Base-by-base conservation (phyloP, 148 eudicot species). In the Drosera capensis region DNA sequence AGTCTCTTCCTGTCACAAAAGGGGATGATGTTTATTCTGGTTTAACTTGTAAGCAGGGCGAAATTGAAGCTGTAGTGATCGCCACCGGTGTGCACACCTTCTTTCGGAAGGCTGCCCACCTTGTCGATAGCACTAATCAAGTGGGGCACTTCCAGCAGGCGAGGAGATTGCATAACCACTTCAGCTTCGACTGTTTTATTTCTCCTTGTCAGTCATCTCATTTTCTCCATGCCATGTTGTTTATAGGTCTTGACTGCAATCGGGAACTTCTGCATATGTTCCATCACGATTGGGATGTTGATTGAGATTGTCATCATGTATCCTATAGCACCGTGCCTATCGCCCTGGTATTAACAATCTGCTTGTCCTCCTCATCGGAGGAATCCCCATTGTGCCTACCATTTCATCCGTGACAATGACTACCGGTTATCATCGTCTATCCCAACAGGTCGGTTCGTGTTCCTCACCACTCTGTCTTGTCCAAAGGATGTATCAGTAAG, bases 11-110 rank as follows among this genome's bases (percentile, higher is more conserved):
- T 44, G 82, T 76, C 17, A 76, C 82, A 23, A 71, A 76, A 70
- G 70, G 82, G 3, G 82, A 76, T 57, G 82, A 74, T 30, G 70
- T 76, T 16, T 76, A 76, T 42, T 76, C 82, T 30, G 82, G 82
- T 29, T 76, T 78, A 14, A 76, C 82, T 24, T 76, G 82, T 60
- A 76, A 76, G 45, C 82, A 76, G 45, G 82, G 82, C 25, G 82
- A 76, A 38, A 62, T 76, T 50, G 82, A 76, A 52, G 82, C 82
- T 35, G 60, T 76, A 14, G 82, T 76, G 11, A 76, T 76, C 49
- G 82, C 82, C 20, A 76, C 82, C 22, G 82, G 82, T 26, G 82
- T 76, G 21, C 78, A 76, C 58, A 76, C 82, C 36, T 76, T 76
- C 63, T 76, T 76, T 37, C 78, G 82, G 20, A 76, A 76, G 63